Percentiles rank a stretch among this genome's conserved stretches.
These are phyloP conservation scores for Graphilbum sp. DNA, from an alignment of 2,329 filamentous ascomycete genomes.

Conservation along the genomic window DNA sequence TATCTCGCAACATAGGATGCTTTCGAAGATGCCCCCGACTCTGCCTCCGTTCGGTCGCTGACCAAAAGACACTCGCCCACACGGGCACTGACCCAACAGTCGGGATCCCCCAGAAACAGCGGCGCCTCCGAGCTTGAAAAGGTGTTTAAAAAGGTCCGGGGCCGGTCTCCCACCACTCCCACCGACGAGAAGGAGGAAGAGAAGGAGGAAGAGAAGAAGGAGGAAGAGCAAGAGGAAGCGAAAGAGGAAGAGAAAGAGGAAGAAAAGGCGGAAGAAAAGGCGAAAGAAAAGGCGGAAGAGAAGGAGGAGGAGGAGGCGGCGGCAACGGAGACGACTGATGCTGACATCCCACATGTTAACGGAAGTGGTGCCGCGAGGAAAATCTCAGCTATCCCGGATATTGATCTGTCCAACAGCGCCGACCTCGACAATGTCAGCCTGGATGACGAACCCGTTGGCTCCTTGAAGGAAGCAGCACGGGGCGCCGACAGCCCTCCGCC, in stretches of 20 bases:
- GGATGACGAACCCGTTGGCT: slow-evolving; percentile 32
- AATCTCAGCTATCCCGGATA: slow-evolving; percentile 20
- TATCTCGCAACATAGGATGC: too few species aligned
- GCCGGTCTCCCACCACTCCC: slow-evolving; percentile 1
- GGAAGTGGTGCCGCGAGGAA: slow-evolving; percentile 1
- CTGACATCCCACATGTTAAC: background rate
- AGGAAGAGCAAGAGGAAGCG: slow-evolving; percentile 8
- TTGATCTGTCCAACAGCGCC: slow-evolving; percentile 26
- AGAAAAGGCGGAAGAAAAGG: slow-evolving; percentile 8
- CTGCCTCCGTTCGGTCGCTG: slow-evolving; percentile 46
- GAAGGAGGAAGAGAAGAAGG: background rate
- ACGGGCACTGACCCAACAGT: slow-evolving; percentile 6
- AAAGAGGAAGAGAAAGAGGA: slow-evolving; percentile 15
- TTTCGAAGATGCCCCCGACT: slow-evolving; percentile 71
- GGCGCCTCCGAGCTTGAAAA: slow-evolving; percentile 15
- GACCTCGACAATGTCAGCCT: slow-evolving; percentile 48
- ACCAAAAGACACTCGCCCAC: slow-evolving; percentile 27
- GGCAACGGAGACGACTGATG: background rate
- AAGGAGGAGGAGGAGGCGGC: slow-evolving; percentile 8
- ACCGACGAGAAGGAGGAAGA: slow-evolving; percentile 3
- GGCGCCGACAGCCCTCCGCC: background rate
- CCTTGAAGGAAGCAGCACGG: slow-evolving; percentile 10
- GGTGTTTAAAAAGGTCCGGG: slow-evolving; percentile 9
- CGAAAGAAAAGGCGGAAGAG: slow-evolving; percentile 7
- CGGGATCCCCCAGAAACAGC: slow-evolving; percentile 5